Evolutionary conservation across 2,329 filamentous ascomycete species (phyloP), one percentile per base, ranked within the genome.

Genomic region (Alternaria brassicae): DNA sequence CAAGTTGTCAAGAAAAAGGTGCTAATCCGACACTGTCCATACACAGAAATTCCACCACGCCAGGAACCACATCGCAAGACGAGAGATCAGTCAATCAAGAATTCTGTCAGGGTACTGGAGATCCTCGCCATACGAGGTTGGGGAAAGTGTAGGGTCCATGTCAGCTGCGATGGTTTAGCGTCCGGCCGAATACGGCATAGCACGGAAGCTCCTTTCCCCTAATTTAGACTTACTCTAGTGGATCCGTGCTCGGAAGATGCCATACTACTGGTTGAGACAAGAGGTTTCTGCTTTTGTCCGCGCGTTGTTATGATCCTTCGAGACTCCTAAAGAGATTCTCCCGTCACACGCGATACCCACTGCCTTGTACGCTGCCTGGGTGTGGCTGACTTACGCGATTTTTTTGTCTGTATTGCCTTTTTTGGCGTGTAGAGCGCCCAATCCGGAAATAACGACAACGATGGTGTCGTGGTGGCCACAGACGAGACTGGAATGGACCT

Each of bases 401-500:
- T 21, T 21, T 21, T 34, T 32, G 19, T 34, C 36, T 48, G 4
- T 15, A 36, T 48, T 48, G 15, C 44, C 19, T 48, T 6, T 34
- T 48, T 25, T 21, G 19, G 28, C 44, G 28, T 15, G 44, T 0
- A 13, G 19, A n/a, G 28, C 21, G 28, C 44, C 23, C 44, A 7
- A 34, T 36, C 3, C 6, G 44, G 44, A 10, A 9, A 23, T 34
- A 19, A 6, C 15, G 12, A 34, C 2, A 25, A 48, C 19, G 44
- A 25, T 48, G 44, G 25, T 28, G 19, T 58, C 51, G 36, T 58
- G 56, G 36, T 41, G 51, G 56, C 58, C 58, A 10, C n/a, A 47
- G 23, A 60, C 60, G 32, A 39, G 36, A 36, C 15, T 58, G 19
- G 65, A 69, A 61, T 63, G 55, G 62, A 30, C 45, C 9, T 68